Percentiles rank a stretch among this genome's conserved stretches.
Conservation (phyloP, 2,329 filamentous ascomycete genomes). For the Lachnellula cervina region DNA sequence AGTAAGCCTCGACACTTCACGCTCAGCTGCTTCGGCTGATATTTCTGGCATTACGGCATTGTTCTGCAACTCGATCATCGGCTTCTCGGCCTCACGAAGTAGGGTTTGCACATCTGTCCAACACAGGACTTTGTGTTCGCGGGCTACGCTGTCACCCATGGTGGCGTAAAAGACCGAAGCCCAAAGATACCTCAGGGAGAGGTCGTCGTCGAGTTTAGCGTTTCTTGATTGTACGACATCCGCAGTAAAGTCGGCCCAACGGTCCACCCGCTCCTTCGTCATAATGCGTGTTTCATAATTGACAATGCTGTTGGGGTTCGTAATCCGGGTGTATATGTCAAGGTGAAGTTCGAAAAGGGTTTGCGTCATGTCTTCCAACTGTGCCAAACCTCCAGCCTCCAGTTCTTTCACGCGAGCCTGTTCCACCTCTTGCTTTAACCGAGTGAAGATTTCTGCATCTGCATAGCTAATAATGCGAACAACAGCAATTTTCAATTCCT, state of each 20-base stretch:
- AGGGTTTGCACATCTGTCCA: conserved; percentile 57
- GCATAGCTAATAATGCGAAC: conserved; percentile 46
- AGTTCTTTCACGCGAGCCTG: background rate
- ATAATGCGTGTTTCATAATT: conserved; percentile 44
- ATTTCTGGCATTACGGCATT: conserved; percentile 86
- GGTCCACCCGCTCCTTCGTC: conserved; percentile 53
- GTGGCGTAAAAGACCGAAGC: conserved; percentile 58
- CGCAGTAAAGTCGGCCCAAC: conserved; percentile 56
- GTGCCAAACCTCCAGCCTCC: conserved; percentile 30
- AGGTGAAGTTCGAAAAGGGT: conserved; percentile 63
- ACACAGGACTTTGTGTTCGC: conserved; percentile 56
- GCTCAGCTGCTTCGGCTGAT: conserved; percentile 75
- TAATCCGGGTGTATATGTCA: conserved; percentile 60
- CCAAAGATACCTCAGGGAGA: conserved; percentile 61
- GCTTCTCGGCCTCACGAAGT: conserved; percentile 43
- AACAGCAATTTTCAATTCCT: conserved; percentile 50
- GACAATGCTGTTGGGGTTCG: conserved; percentile 53
- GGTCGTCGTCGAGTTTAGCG: conserved; percentile 29
- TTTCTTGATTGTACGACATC: conserved; percentile 39
- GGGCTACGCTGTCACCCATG: conserved; percentile 48
- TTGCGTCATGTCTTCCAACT: conserved; percentile 49
- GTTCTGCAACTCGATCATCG: conserved; percentile 65
- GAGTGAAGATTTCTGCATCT: conserved; percentile 48
- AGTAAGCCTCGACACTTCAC: conserved; percentile 85
- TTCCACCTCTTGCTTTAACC: conserved; percentile 41